These are phyloP conservation scores for Zymoseptoria tritici DNA, from an alignment of 2,329 filamentous ascomycete genomes.

Conservation along the genomic window DNA sequence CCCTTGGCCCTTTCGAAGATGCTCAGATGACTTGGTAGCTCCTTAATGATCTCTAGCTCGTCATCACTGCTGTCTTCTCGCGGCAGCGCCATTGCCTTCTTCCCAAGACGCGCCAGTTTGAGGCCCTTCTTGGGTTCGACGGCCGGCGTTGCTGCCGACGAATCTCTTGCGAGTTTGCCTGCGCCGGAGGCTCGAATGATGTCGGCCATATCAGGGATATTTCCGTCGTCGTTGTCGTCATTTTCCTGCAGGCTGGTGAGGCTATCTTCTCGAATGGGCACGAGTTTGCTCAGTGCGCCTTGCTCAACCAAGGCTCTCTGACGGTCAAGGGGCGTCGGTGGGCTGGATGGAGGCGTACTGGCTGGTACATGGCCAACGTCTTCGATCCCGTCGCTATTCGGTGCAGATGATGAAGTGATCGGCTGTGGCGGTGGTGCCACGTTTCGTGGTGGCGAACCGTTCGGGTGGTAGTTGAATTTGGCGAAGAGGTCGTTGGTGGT, in stretches of 20 bases:
- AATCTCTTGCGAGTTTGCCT: background rate
- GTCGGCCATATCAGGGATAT: conserved; percentile 12
- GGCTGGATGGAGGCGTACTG: conserved; percentile 40
- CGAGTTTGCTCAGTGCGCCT: conserved; percentile 27
- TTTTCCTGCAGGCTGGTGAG: conserved; percentile 18
- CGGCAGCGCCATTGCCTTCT: conserved; percentile 15
- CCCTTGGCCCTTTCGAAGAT: conserved; percentile 34
- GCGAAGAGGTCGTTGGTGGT: conserved; percentile 75
- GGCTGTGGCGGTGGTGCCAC: conserved; percentile 6
- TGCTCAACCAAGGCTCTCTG: conserved; percentile 26
- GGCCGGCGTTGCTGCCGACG: background rate
- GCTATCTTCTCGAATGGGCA: conserved; percentile 25
- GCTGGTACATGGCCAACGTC: conserved; percentile 16
- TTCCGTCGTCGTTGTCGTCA: conserved; percentile 18
- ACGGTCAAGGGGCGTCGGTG: conserved; percentile 33
- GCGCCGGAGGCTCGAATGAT: background rate
- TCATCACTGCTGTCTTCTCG: conserved; percentile 39
- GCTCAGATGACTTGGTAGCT: conserved; percentile 25
- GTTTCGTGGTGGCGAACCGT: background rate
- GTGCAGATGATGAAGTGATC: conserved; percentile 21
- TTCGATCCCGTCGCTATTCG: conserved; percentile 25
- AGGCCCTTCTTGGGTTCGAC: conserved; percentile 14
- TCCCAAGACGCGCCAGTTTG: conserved; percentile 30
- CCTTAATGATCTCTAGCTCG: conserved; percentile 57
- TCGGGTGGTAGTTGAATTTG: conserved; percentile 58